phyloP scores from a whole-genome alignment of 768 basidiomycete species.

The Trametes villosa region DNA sequence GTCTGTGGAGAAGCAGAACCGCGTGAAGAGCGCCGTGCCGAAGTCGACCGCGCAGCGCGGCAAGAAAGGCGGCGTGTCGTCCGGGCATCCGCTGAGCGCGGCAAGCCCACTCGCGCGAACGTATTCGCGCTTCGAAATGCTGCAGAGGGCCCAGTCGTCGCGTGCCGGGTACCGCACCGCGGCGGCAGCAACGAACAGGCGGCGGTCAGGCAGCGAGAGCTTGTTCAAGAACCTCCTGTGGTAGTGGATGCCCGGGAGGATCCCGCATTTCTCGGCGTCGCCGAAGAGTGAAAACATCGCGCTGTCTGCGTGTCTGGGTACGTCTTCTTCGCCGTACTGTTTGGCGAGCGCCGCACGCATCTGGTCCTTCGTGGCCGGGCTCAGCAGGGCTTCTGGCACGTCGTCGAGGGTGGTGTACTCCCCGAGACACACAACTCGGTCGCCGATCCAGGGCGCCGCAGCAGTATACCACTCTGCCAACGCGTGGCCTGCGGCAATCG shows the following conservation, averaged over 20 bases:
- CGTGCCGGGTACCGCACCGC: background rate
- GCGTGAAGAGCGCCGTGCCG: constrained; percentile 4
- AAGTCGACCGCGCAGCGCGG: background rate
- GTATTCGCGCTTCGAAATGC: constrained; percentile 6
- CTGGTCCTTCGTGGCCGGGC: background rate
- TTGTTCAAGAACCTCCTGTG: background rate
- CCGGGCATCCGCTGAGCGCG: background rate
- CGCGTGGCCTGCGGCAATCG: background rate
- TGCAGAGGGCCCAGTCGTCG: constrained; percentile 12
- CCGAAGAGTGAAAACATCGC: too few species aligned
- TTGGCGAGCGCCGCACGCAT: constrained; percentile 1
- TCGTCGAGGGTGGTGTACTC: constrained; percentile 47
- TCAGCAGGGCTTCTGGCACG: background rate
- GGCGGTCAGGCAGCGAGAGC: background rate
- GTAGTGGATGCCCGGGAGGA: too few species aligned
- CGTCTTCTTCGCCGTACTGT: too few species aligned
- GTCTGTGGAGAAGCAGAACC: background rate
- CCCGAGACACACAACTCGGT: constrained; percentile 66
- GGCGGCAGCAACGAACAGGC: background rate
- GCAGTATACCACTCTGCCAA: background rate
- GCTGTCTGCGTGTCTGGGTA: too few species aligned
- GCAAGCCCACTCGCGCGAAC: constrained; percentile 1
- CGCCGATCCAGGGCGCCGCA: constrained; percentile 2
- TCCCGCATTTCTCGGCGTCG: too few species aligned
- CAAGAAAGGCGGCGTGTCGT: constrained; percentile 2